Evolutionary conservation across 1,284 basidiomycete species (phyloP).

Genomic region (Ganoderma sinense): DNA sequence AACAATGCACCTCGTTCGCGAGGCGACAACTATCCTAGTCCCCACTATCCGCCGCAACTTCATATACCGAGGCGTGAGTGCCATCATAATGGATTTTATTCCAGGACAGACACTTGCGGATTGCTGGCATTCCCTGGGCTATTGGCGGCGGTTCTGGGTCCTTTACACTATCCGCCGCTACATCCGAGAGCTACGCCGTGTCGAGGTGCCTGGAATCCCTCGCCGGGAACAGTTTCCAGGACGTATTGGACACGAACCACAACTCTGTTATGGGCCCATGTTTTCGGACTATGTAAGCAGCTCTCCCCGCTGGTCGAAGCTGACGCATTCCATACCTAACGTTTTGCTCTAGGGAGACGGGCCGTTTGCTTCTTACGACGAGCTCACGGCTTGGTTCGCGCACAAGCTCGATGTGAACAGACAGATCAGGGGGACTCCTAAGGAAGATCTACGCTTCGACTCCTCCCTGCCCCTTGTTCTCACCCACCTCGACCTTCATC

Average conservation of each 20-base stretch:
- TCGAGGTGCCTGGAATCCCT: constrained; percentile 1
- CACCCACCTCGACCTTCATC: constrained; percentile 37
- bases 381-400: constrained; percentile 21
- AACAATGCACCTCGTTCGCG: constrained; percentile 2
- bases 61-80: not conserved
- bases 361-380: constrained; percentile 20
- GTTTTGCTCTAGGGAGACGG: constrained; percentile 10
- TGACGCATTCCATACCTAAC: not conserved
- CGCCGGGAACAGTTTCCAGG: constrained; percentile 16
- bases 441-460: constrained; percentile 27
- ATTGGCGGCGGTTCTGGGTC: constrained; percentile 34
- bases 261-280: constrained; percentile 1
- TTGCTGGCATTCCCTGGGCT: constrained; percentile 34
- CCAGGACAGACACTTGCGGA: constrained; percentile 33
- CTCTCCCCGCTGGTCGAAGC: not conserved
- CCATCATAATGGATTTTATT: constrained; percentile 37
- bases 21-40: not conserved
- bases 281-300: constrained; percentile 1
- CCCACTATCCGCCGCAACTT: not conserved
- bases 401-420: constrained; percentile 9
- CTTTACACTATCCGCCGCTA: constrained; percentile 40
- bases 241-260: constrained; percentile 17
- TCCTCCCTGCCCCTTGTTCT: constrained; percentile 38
- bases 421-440: not conserved
- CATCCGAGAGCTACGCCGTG: constrained; percentile 35